phyloP scores from a whole-genome alignment of 306 rosid species.

The Sophora flavescens region DNA sequence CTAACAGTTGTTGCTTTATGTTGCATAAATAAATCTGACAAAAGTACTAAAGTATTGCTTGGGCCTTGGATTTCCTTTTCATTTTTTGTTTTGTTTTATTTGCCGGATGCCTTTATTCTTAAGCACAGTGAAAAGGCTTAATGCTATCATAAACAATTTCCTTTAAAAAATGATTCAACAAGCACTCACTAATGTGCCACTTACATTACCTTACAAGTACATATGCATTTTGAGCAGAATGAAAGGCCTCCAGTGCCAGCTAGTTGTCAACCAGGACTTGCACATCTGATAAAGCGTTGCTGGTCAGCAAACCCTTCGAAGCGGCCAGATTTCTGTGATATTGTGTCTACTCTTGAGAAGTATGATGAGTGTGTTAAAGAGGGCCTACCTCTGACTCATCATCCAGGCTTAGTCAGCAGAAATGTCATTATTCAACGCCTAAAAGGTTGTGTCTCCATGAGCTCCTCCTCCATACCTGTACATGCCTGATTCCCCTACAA shows the following conservation, averaged over 20 bases:
- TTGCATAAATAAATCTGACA: conserved; percentile 31
- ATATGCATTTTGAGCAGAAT: conserved; percentile 60
- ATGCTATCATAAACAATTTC: not conserved
- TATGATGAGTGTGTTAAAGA: conserved; percentile 93
- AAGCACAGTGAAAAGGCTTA: not conserved
- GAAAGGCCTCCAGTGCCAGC: conserved; percentile 97
- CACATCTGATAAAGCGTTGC: conserved; percentile 90
- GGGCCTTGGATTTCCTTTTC: not conserved
- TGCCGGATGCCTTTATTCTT: not conserved
- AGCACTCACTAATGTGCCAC: not conserved
- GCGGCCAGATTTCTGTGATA: conserved; percentile 93
- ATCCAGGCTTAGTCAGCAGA: conserved; percentile 66
- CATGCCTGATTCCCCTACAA: conserved; percentile 57
- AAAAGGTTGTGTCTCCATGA: conserved; percentile 80
- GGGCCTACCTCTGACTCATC: conserved; percentile 92
- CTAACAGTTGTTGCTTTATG: conserved; percentile 10
- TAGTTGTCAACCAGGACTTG: conserved; percentile 91
- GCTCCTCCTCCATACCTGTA: conserved; percentile 87
- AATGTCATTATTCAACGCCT: conserved; percentile 78
- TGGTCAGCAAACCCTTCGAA: conserved; percentile 95
- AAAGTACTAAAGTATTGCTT: conserved; percentile 26
- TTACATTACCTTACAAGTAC: too few species aligned
- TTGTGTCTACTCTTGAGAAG: conserved; percentile 86
- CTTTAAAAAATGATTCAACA: conserved; percentile 8
- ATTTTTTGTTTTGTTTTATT: not conserved